Evolutionary conservation across 257 asterid species (phyloP).

Genomic region (Ilex aquifolium): DNA sequence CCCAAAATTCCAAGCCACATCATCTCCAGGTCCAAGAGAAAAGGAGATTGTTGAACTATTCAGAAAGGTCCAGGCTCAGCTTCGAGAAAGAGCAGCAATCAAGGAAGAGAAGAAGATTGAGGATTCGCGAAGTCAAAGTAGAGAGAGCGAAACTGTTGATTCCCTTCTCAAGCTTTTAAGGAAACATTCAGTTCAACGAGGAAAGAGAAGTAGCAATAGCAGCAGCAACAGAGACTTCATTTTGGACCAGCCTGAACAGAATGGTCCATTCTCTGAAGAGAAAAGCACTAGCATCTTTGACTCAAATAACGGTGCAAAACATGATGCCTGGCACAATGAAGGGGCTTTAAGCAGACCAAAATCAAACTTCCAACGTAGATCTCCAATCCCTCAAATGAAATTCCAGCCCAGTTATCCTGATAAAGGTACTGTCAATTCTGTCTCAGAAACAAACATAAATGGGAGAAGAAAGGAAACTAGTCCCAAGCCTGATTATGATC

Average conservation of each 20-base stretch:
- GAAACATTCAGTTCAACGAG: constrained; percentile 83
- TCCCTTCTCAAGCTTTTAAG: constrained; percentile 89
- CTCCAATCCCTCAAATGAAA: constrained; percentile 65
- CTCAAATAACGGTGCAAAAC: constrained; percentile 26
- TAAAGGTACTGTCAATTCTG: constrained; percentile 19
- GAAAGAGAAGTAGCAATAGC: constrained; percentile 39
- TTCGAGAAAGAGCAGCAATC: constrained; percentile 66
- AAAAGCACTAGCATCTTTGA: constrained; percentile 23
- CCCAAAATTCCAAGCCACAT: constrained; percentile 59
- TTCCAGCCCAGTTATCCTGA: constrained; percentile 39
- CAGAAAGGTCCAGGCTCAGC: constrained; percentile 90
- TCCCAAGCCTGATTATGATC: constrained; percentile 25
- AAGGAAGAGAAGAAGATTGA: constrained; percentile 76
- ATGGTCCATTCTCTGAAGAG: constrained; percentile 28
- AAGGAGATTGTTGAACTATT: constrained; percentile 88
- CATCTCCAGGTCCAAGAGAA: constrained; percentile 81
- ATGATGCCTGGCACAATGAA: constrained; percentile 34
- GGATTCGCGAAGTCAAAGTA: constrained; percentile 48
- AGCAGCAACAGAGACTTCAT: constrained; percentile 44
- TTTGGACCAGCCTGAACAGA: constrained; percentile 44
- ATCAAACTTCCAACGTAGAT: constrained; percentile 67
- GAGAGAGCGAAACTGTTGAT: constrained; percentile 90
- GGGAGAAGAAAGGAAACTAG: constrained; percentile 5
- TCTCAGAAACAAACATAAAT: neutral
- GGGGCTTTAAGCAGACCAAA: constrained; percentile 53